Evolutionary conservation across 2,329 filamentous ascomycete genomes (phyloP), one percentile per base, ranked within the genome.

Genomic region (Neonectria neomacrospora): DNA sequence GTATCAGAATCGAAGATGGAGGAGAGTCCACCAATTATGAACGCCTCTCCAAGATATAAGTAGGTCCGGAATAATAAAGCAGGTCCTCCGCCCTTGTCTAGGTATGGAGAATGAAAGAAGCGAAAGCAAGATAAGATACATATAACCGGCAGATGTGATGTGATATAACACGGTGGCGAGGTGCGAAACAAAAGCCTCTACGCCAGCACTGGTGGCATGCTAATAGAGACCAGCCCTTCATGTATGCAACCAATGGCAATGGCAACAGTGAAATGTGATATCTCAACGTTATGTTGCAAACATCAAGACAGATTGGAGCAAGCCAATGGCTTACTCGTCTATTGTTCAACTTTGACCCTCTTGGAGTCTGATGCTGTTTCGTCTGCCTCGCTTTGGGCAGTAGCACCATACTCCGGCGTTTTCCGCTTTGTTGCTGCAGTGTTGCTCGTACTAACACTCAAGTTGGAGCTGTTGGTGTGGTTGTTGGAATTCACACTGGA

Each of bases 301-400:
- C 45, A 14, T 32, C 14, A 58, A 53, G 32, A 37, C 26, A 67
- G 20, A 53, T 58, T 22, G 32, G 11, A 48, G 32, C 1, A 47
- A 37, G 6, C 6, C 34, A 37, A 44, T 3, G 45, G 39, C 18
- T 14, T 23, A 37, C 28, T 16, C 50, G n/a, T 53, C 26, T 28
- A 53, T 69, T 69, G 84, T 18, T 87, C 85, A 45, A 87, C 82
- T 72, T 82, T 85, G 63, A 85, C 71, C 55, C 86, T 79, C 75
- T 88, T 88, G 9, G 83, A 70, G 26, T 88, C 85, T n/a, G 76
- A 78, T 18, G 75, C 75, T 41, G 73, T 69, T 23, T 84, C 83
- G 3, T 79, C 74, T 3, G 77, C 73, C 26, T 85, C 83, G 9
- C 75, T 74, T 2, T 78, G 74, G 2, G 78, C 78, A n/a, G 74